Percentiles rank a stretch among this genome's conserved stretches.
phyloP scores from a whole-genome alignment of 768 basidiomycete species.

The Phaffia australis region DNA sequence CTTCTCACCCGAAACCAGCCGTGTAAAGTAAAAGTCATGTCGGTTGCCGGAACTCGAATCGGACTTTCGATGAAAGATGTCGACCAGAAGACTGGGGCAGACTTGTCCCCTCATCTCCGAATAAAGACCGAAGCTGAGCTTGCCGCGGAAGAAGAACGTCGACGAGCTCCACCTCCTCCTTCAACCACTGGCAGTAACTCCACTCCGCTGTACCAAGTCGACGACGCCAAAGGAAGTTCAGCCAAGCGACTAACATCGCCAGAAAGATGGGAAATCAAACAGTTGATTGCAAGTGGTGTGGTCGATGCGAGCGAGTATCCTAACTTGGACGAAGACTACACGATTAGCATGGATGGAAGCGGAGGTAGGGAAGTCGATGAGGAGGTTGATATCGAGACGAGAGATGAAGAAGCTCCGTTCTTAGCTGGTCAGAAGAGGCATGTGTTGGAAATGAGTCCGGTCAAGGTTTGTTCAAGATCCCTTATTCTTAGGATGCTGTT shows the following conservation, averaged over 20 bases:
- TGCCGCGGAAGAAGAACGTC: constrained; percentile 54
- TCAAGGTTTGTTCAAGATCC: constrained; percentile 46
- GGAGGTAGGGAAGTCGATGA: constrained; percentile 77
- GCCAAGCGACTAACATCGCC: constrained; percentile 88
- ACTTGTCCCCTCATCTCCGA: constrained; percentile 85
- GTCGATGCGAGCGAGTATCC: constrained; percentile 88
- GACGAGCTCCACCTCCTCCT: constrained; percentile 43
- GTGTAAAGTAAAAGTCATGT: constrained; percentile 96
- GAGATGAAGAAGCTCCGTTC: constrained; percentile 94
- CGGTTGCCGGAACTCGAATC: constrained; percentile 66
- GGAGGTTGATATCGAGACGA: constrained; percentile 91
- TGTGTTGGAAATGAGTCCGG: constrained; percentile 87
- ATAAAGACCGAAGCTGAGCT: constrained; percentile 91
- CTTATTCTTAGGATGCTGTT: not conserved
- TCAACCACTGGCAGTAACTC: constrained; percentile 76
- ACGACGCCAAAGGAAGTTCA: constrained; percentile 51
- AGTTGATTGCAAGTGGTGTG: constrained; percentile 89
- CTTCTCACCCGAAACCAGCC: constrained; percentile 69
- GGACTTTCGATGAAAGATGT: constrained; percentile 97
- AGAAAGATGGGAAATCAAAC: constrained; percentile 99
- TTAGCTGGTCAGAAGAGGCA: constrained; percentile 91
- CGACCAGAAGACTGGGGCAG: constrained; percentile 77
- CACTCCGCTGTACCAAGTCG: constrained; percentile 49
- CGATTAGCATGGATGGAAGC: constrained; percentile 51
- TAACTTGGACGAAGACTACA: constrained; percentile 76